Percentiles rank a stretch among this genome's conserved stretches.
These are phyloP conservation scores for Boletus calvinii DNA, from an alignment of 1,284 basidiomycete species.

Conservation along the genomic window DNA sequence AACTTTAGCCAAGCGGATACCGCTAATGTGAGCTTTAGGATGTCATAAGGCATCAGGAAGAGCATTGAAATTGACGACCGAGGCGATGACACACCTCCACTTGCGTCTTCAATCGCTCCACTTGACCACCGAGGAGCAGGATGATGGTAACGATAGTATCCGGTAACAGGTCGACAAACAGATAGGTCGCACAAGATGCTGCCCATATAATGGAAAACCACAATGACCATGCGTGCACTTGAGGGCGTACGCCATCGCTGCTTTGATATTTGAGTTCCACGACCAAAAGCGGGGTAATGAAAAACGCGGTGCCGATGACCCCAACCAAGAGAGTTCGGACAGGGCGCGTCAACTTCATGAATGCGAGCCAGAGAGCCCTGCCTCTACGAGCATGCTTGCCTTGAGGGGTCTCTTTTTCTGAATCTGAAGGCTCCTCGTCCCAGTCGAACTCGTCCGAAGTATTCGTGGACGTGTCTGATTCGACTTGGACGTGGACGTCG, in stretches of 20 bases:
- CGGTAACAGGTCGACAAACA: slow-evolving; percentile 65
- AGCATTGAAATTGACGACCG: background rate
- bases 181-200: slow-evolving; percentile 56
- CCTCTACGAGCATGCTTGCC: slow-evolving; percentile 41
- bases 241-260: slow-evolving; percentile 43
- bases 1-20: slow-evolving; percentile 72
- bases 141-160: slow-evolving; percentile 54
- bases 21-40: slow-evolving; percentile 59
- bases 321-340: slow-evolving; percentile 58
- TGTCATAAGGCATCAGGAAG: slow-evolving; percentile 1
- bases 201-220: slow-evolving; percentile 73
- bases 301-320: slow-evolving; percentile 56
- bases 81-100: slow-evolving; percentile 50
- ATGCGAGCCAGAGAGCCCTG: slow-evolving; percentile 59
- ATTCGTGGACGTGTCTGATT: slow-evolving; percentile 59
- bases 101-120: slow-evolving; percentile 62
- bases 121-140: slow-evolving; percentile 56
- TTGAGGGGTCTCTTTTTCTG: slow-evolving; percentile 19
- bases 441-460: slow-evolving; percentile 73
- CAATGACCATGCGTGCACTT: slow-evolving; percentile 68
- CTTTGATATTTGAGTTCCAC: slow-evolving; percentile 59
- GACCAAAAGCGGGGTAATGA: slow-evolving; percentile 69
- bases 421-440: slow-evolving; percentile 51
- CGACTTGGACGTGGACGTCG: slow-evolving; percentile 22
- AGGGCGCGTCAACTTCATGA: slow-evolving; percentile 65